These are phyloP conservation scores for Mucor circinelloides DNA, from an alignment of 371 early-diverging fungal genomes.

Conservation along the genomic window DNA sequence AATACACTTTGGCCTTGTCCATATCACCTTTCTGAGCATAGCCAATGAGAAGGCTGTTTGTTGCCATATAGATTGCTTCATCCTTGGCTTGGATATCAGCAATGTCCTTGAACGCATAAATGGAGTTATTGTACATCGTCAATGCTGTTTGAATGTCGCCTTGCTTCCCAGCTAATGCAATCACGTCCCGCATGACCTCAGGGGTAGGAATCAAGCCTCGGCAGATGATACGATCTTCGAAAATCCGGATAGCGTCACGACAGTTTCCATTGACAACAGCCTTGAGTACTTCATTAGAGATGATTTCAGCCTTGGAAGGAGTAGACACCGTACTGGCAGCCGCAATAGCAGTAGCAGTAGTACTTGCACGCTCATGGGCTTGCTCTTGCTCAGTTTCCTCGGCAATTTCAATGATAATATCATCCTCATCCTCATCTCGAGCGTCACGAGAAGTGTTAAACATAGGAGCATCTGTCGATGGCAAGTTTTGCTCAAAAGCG, in stretches of 20 bases:
- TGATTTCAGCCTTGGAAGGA: background rate
- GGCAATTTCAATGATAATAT: constrained; percentile 14
- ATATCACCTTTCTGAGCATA: constrained; percentile 62
- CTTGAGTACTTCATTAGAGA: constrained; percentile 30
- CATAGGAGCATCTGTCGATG: background rate
- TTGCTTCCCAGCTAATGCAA: constrained; percentile 44
- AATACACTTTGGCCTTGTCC: constrained; percentile 55
- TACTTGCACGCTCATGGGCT: background rate
- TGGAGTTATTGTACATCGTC: constrained; percentile 26
- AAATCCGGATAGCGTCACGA: constrained; percentile 23
- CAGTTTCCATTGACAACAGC: constrained; percentile 27
- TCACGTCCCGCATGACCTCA: constrained; percentile 44
- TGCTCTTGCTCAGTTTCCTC: background rate
- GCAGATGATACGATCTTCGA: constrained; percentile 27
- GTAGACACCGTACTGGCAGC: background rate
- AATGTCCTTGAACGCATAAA: constrained; percentile 83
- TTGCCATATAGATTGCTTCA: constrained; percentile 33
- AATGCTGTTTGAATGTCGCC: constrained; percentile 34
- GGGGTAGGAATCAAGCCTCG: constrained; percentile 30
- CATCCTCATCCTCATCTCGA: constrained; percentile 13
- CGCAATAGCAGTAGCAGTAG: background rate
- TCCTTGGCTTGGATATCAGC: constrained; percentile 28
- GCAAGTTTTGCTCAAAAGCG: constrained; percentile 3
- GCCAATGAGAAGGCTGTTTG: constrained; percentile 60
- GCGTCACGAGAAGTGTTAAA: background rate